Evolutionary conservation across 164 flowering plant genomes (phyloP).

Genomic region (Akebia trifoliata): DNA sequence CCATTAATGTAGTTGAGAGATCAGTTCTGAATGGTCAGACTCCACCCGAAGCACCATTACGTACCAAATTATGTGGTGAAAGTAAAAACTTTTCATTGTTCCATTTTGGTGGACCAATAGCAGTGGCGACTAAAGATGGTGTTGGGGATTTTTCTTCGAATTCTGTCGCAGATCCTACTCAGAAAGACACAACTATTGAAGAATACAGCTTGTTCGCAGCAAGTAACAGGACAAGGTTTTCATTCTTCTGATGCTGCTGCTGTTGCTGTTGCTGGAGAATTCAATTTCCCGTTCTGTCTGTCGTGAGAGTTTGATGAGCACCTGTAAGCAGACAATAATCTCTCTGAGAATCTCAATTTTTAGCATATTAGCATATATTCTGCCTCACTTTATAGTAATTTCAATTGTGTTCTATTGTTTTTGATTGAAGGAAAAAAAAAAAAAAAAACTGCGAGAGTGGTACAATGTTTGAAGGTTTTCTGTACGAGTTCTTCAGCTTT

Average conservation of each 20-base stretch:
- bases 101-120: conserved; percentile 87
- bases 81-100: conserved; percentile 68
- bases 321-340: conserved; percentile 41
- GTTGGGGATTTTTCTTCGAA: conserved; percentile 29
- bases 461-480: conserved; percentile 6
- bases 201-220: conserved; percentile 88
- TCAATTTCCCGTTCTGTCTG: conserved; percentile 18
- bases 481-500: background rate
- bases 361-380: conserved; percentile 28
- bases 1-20: conserved; percentile 3
- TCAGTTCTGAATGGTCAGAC: conserved; percentile 14
- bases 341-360: conserved; percentile 29
- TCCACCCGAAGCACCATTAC: conserved; percentile 1
- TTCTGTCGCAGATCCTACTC: conserved; percentile 18
- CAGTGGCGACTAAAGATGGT: conserved; percentile 43
- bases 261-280: background rate
- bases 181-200: conserved; percentile 55
- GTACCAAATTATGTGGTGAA: conserved; percentile 20
- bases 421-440: conserved; percentile 29
- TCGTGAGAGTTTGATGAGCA: conserved; percentile 33
- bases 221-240: conserved; percentile 57
- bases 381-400: conserved; percentile 12
- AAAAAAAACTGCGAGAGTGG: conserved; percentile 24
- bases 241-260: conserved; percentile 56
- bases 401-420: conserved; percentile 11